Base-by-base conservation (phyloP, 176 grass and related monocot species). In the Oryza longistaminata region DNA sequence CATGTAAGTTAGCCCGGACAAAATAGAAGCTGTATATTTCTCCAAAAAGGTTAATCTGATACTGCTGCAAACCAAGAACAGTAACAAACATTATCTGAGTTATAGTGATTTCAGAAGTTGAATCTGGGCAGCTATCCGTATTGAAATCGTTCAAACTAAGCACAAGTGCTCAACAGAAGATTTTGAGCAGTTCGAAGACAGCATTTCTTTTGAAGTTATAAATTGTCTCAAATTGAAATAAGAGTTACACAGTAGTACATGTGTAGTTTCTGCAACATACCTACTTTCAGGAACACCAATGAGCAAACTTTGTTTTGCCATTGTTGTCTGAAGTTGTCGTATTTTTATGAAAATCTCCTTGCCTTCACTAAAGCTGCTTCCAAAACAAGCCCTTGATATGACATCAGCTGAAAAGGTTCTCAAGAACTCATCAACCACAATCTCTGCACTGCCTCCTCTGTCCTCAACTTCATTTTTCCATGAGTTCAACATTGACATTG, bases 321-420 rank as follows among this genome's bases (percentile, higher is more conserved):
- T 83, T 79, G 84, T 15, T 70, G 45, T 81, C 55, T 94, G 95
- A 92, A 97, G 90, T 68, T 74, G 73, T 1, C 81, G 84, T 64
- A 97, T 91, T 22, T 90, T 90, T 46, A 53, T 83, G 43, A 97
- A 91, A 81, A 97, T 90, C 74, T 94, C 90, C 64, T 92, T 87
- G 0, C 95, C 92, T 92, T 86, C 77, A 37, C 66, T 13, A 7
- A 90, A 94, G 77, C 86, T 92, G 71, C 87, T 92, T 6, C 95
- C 95, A 37, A 97, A 97, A 81, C 87, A 92, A 79, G 86, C 74
- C 72, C 70, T 92, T 50, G 92, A 94, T 87, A 97, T 87, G 40
- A 94, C 76, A 91, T 94, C 90, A 85, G 88, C 92, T 77, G 94
- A 97, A 76, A 97, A 90, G 46, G 53, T 91, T 66, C 90, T 92